These are phyloP conservation scores for Saccharomyces hybrid DNA, from an alignment of 1,139 yeast species.

Conservation along the genomic window DNA sequence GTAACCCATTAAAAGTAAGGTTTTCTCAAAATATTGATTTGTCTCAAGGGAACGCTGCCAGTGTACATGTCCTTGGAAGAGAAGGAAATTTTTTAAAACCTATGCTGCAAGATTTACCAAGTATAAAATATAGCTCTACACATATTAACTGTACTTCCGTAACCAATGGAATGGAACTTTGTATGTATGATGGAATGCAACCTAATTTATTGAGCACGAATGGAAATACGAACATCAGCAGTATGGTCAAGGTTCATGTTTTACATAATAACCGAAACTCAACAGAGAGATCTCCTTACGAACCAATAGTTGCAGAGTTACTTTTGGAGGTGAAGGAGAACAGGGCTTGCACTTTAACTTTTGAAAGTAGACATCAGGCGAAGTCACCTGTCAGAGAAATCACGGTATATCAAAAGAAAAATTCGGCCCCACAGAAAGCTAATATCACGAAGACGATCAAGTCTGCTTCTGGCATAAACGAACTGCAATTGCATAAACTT, in stretches of 20 bases:
- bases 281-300: slow-evolving; percentile 44
- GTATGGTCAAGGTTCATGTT: slow-evolving; percentile 44
- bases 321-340: slow-evolving; percentile 51
- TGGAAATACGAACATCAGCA: slow-evolving; percentile 30
- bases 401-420: slow-evolving; percentile 39
- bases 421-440: slow-evolving; percentile 33
- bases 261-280: slow-evolving; percentile 40
- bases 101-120: slow-evolving; percentile 54
- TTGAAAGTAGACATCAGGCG: slow-evolving; percentile 40
- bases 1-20: slow-evolving; percentile 61
- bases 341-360: slow-evolving; percentile 53
- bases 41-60: slow-evolving; percentile 28
- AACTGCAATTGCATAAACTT: slow-evolving; percentile 54
- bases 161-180: slow-evolving; percentile 44
- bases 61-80: slow-evolving; percentile 47
- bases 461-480: slow-evolving; percentile 53
- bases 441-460: slow-evolving; percentile 44
- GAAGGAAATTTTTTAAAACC: slow-evolving; percentile 35
- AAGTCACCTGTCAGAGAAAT: slow-evolving; percentile 56
- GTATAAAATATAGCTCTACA: slow-evolving; percentile 38
- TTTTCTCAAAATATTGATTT: slow-evolving; percentile 54
- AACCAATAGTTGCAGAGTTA: slow-evolving; percentile 59
- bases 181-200: slow-evolving; percentile 44
- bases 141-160: slow-evolving; percentile 33
- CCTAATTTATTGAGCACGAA: slow-evolving; percentile 46